Evolutionary conservation across 2,329 filamentous ascomycete species (phyloP), one percentile per base, ranked within the genome.

Genomic region (Fusarium marasasianum): DNA sequence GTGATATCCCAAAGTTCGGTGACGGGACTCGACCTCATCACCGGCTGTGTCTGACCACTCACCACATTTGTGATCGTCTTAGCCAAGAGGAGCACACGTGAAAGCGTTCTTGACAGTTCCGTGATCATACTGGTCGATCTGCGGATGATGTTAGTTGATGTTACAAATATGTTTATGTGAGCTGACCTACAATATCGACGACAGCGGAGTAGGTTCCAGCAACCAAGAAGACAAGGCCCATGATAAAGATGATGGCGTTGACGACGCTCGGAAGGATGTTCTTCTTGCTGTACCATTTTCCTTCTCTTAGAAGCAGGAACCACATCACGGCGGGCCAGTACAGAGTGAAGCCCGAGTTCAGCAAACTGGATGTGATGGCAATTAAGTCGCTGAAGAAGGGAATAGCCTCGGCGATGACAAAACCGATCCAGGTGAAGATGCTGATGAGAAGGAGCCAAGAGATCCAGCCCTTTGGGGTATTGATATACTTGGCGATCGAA

Each of bases 371-470:
- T 56, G 79, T 83, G 73, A 87, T 85, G 47, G 85, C 83, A 15
- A 94, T 83, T 48, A 94, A 82, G 48, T 92, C 86, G 68, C 89
- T 89, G 82, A 94, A 95, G 79, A 91, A 91, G 2, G 93, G 93
- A 55, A 94, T 91, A 1, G 91, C 89, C 76, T 92, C 89, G 86
- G 90, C 90, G 22, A 92, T 62, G 14, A 91, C 58, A 10, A 76
- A 77, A 9, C 75, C 75, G 1, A 77, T 31, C 64, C 73, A 66
- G 83, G 91, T 94, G 40, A 91, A 80, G 45, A 80, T 73, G 2
- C 86, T 80, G 43, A 90, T 87, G 24, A 94, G 87, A 5, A 73
- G 83, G 6, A 90, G 76, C 92, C 92, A 93, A 5, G 82, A 81
- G 54, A 80, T 70, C 83, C 83, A 85, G 10, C 83, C 77, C 29